These are phyloP conservation scores for Penicillium brasilianum DNA, from an alignment of 2,329 filamentous ascomycete species.

Conservation along the genomic window DNA sequence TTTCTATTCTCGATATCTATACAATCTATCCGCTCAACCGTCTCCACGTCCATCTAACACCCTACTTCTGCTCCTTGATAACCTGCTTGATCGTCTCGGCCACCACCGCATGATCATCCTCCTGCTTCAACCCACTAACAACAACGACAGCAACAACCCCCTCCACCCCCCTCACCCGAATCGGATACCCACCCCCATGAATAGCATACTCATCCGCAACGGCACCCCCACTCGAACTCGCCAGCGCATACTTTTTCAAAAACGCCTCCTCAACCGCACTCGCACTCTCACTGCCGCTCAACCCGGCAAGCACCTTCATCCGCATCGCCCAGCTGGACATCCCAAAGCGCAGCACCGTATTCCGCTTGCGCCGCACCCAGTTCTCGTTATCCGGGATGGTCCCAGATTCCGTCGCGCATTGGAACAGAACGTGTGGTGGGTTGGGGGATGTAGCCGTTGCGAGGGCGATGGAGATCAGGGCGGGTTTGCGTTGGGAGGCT, in stretches of 20 bases:
- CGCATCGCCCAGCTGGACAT: conserved; percentile 72
- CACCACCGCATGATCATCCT: conserved; percentile 78
- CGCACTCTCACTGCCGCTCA: conserved; percentile 6
- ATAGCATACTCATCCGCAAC: conserved; percentile 69
- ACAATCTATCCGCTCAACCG: neutral
- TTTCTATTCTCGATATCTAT: neutral
- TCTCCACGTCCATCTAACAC: neutral
- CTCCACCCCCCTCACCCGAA: conserved; percentile 74
- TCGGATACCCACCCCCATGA: conserved; percentile 76
- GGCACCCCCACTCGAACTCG: conserved; percentile 52
- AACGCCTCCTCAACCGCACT: conserved; percentile 64
- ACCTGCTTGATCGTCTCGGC: conserved; percentile 69
- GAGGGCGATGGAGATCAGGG: conserved; percentile 49
- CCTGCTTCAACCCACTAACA: conserved; percentile 75
- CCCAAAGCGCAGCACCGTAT: conserved; percentile 73
- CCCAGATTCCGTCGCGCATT: conserved; percentile 69
- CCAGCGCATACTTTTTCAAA: conserved; percentile 67
- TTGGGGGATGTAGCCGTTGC: conserved; percentile 27
- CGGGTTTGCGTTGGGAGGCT: conserved; percentile 40
- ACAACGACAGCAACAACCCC: conserved; percentile 76
- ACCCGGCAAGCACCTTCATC: conserved; percentile 60
- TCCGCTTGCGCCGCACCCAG: conserved; percentile 73
- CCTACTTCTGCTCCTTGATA: conserved; percentile 29
- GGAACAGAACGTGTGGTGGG: conserved; percentile 67
- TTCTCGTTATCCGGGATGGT: conserved; percentile 72